Percentiles rank a stretch among this genome's conserved stretches.
Evolutionary conservation across 768 basidiomycete genomes (phyloP).

Genomic region (Fistulinella prunicolor): DNA sequence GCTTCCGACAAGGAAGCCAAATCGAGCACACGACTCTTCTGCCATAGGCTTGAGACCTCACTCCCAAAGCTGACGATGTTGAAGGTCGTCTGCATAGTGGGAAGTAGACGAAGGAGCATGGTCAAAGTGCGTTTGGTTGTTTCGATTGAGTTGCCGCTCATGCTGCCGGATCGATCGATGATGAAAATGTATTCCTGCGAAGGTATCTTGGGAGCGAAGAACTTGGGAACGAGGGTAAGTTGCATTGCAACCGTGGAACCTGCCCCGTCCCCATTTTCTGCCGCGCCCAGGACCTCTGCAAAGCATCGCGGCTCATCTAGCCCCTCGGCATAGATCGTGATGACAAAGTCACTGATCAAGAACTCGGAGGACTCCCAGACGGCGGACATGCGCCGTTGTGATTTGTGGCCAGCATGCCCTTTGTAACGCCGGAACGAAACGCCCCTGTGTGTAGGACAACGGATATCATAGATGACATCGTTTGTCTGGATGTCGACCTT

Average conservation of each 20-base stretch:
- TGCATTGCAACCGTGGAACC: conserved; percentile 41
- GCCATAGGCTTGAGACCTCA: conserved; percentile 33
- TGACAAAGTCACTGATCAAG: conserved; percentile 49
- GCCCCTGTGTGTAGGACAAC: conserved; percentile 47
- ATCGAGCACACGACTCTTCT: conserved; percentile 31
- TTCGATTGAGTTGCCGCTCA: conserved; percentile 41
- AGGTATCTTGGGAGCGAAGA: conserved; percentile 39
- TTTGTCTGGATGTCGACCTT: conserved; percentile 48
- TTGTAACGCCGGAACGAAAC: conserved; percentile 35
- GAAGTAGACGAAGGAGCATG: conserved; percentile 50
- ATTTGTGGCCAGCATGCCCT: conserved; percentile 33
- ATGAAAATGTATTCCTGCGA: conserved; percentile 60
- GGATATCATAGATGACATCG: conserved; percentile 39
- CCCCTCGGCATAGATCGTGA: conserved; percentile 46
- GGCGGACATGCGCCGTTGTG: conserved; percentile 41
- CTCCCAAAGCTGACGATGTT: conserved; percentile 59
- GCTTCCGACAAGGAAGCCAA: conserved; percentile 33
- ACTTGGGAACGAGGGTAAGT: conserved; percentile 53
- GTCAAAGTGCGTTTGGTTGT: conserved; percentile 47
- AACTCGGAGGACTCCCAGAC: conserved; percentile 40
- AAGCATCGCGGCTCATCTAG: conserved; percentile 57
- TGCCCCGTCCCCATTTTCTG: conserved; percentile 17
- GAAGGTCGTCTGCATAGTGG: conserved; percentile 41
- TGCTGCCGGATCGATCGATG: conserved; percentile 57
- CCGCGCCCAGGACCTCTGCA: conserved; percentile 40